Conservation (phyloP, 2,329 filamentous ascomycete genomes). For the Sporothrix pallida region DNA sequence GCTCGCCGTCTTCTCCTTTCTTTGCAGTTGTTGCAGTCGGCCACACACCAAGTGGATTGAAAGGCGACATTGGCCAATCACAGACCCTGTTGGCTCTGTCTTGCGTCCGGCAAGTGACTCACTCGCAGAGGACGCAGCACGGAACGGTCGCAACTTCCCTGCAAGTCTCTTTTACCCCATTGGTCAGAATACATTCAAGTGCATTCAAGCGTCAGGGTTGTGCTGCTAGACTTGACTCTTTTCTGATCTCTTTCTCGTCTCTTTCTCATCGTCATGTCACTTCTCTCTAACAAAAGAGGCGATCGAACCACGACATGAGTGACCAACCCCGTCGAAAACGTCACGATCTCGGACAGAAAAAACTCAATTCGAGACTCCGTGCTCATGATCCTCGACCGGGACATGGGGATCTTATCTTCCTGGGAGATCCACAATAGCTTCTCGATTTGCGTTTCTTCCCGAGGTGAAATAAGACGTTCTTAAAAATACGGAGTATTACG, state of each 20-base stretch:
- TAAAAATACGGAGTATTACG: background rate
- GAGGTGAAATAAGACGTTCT: background rate
- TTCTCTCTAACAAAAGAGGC: background rate
- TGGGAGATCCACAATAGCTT: conserved; percentile 7
- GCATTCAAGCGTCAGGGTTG: background rate
- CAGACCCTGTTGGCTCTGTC: background rate
- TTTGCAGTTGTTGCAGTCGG: conserved; percentile 2
- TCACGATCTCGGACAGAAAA: background rate
- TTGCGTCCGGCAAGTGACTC: conserved; percentile 28
- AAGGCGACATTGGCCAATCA: conserved; percentile 23
- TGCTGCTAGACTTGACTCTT: background rate
- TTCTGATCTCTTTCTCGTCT: conserved; percentile 1
- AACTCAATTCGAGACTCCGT: conserved; percentile 2
- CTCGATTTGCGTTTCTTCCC: background rate
- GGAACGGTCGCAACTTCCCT: conserved; percentile 19
- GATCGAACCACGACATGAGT: conserved; percentile 23
- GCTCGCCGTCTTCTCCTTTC: background rate
- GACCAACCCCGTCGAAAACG: background rate
- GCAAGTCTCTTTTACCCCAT: conserved; percentile 21
- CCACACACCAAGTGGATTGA: background rate
- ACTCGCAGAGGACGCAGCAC: conserved; percentile 23
- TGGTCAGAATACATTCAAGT: background rate
- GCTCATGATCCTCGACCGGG: conserved; percentile 2
- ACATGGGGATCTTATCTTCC: conserved; percentile 10
- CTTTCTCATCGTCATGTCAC: conserved; percentile 11